Conservation (phyloP, 192 early-diverging fungal species). For the Entophlyctis helioformis region DNA sequence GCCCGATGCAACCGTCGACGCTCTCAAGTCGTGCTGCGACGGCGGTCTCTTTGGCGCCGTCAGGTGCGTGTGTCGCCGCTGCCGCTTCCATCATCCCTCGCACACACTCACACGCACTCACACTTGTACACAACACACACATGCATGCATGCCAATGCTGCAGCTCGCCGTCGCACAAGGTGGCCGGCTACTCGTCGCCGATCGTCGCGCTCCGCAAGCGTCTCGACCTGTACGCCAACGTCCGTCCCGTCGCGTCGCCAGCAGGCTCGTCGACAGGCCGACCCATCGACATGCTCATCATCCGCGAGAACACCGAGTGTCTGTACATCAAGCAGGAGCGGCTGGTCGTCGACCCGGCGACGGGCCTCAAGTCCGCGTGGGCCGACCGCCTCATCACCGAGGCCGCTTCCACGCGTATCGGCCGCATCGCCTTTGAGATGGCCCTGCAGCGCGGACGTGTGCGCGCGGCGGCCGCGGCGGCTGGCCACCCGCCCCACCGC, state of each 20-base stretch:
- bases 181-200: constrained; percentile 94
- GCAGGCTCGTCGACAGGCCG: constrained; percentile 45
- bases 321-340: constrained; percentile 82
- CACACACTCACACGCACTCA: too few species aligned
- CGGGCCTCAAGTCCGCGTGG: constrained; percentile 56
- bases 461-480: neutral
- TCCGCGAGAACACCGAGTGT: constrained; percentile 97
- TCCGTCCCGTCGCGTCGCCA: constrained; percentile 75
- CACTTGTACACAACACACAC: too few species aligned
- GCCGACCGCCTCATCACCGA: constrained; percentile 90
- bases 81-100: neutral
- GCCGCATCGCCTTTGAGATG: constrained; percentile 86
- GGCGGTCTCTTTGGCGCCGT: constrained; percentile 96
- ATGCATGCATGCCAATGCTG: too few species aligned
- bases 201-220: constrained; percentile 93
- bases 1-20: constrained; percentile 72
- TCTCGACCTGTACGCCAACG: constrained; percentile 94
- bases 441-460: constrained; percentile 53
- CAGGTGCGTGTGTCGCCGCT: constrained; percentile 30
- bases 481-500: neutral
- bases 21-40: constrained; percentile 70
- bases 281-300: constrained; percentile 89
- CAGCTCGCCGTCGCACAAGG: constrained; percentile 96
- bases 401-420: constrained; percentile 74
- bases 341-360: constrained; percentile 44